Percentiles rank a stretch among this genome's conserved stretches.
Conservation (phyloP, 2,329 filamentous ascomycete genomes). For the Salinomyces thailandicus region DNA sequence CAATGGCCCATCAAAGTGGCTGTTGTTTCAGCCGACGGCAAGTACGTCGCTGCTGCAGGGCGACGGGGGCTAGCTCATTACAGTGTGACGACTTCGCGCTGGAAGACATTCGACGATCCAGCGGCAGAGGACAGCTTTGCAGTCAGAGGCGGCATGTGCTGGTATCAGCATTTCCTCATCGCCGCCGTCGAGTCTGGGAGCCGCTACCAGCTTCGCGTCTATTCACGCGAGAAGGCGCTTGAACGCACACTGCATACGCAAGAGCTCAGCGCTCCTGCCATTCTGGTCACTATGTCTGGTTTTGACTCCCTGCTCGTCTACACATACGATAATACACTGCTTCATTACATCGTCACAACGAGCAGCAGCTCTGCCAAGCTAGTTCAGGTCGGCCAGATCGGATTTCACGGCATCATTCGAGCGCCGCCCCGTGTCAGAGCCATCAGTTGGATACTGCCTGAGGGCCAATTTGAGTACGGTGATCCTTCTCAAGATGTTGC, state of each 20-base stretch:
- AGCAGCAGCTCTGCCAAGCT: slow-evolving; percentile 62
- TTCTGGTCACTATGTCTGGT: slow-evolving; percentile 77
- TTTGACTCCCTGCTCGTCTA: slow-evolving; percentile 94
- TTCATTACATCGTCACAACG: slow-evolving; percentile 82
- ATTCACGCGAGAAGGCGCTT: slow-evolving; percentile 73
- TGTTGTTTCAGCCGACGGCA: slow-evolving; percentile 80
- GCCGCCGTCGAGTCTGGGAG: slow-evolving; percentile 81
- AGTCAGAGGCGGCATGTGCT: slow-evolving; percentile 93
- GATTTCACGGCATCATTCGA: slow-evolving; percentile 89
- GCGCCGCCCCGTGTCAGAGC: slow-evolving; percentile 86
- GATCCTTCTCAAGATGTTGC: slow-evolving; percentile 94
- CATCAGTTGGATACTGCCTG: slow-evolving; percentile 90
- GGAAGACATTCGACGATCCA: slow-evolving; percentile 84
- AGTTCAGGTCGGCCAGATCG: slow-evolving; percentile 93
- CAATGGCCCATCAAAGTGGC: slow-evolving; percentile 89
- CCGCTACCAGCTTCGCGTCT: slow-evolving; percentile 72
- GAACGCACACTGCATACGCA: slow-evolving; percentile 69
- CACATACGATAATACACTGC: slow-evolving; percentile 89
- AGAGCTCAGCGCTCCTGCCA: slow-evolving; percentile 71
- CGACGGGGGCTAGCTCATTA: slow-evolving; percentile 87
- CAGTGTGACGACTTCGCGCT: slow-evolving; percentile 83
- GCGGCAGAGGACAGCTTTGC: slow-evolving; percentile 81
- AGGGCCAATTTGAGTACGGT: slow-evolving; percentile 78
- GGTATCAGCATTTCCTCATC: slow-evolving; percentile 92
- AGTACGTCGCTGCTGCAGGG: slow-evolving; percentile 94